phyloP scores from a whole-genome alignment of 1,284 basidiomycete species.

The Rhodotorula sp. region DNA sequence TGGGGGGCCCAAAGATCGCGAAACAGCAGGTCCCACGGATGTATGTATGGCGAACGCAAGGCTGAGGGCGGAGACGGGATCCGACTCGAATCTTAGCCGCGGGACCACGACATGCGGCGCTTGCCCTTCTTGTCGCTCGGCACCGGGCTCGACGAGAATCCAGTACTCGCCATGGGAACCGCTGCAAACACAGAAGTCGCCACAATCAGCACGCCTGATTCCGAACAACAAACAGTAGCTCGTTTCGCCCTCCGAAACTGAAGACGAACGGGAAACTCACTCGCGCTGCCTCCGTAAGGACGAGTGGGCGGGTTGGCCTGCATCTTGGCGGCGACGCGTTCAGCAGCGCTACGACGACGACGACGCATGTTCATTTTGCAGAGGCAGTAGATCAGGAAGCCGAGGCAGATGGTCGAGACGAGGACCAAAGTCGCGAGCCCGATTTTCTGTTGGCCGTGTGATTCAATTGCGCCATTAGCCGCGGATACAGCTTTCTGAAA shows the following conservation, averaged over 20 bases:
- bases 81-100: not conserved
- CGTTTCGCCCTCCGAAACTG: not conserved
- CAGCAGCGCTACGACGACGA: constrained; percentile 9
- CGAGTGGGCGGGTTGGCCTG: not conserved
- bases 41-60: too few species aligned
- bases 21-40: too few species aligned
- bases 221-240: too few species aligned
- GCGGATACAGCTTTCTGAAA: too few species aligned
- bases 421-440: constrained; percentile 20
- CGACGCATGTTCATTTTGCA: constrained; percentile 27
- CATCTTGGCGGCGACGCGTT: constrained; percentile 13
- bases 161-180: not conserved
- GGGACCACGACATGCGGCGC: constrained; percentile 3
- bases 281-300: not conserved
- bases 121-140: constrained; percentile 13
- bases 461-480: too few species aligned
- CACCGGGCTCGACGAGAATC: not conserved
- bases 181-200: not conserved
- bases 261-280: not conserved
- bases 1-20: too few species aligned
- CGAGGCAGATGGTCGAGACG: constrained; percentile 7
- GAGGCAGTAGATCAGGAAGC: constrained; percentile 13
- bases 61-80: too few species aligned
- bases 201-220: not conserved
- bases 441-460: constrained; percentile 23